A percentile compares a stretch with the other conserved stretches of the same genome.
These are phyloP conservation scores for Artemisia argyi DNA, from an alignment of 129 eudicot species.

Conservation along the genomic window DNA sequence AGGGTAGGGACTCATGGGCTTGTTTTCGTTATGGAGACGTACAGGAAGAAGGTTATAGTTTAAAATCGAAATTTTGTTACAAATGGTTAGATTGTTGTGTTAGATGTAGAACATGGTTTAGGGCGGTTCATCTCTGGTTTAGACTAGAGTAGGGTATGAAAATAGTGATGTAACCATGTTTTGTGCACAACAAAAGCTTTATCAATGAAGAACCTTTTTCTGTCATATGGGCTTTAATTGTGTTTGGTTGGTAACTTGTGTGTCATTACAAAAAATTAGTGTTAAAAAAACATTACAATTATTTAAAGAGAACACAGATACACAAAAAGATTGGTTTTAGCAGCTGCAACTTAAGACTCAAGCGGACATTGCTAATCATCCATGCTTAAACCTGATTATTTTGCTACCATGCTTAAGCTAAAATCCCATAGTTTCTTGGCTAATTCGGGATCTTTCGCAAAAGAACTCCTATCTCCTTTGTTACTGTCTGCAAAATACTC, in stretches of 20 bases:
- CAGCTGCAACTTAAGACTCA: constrained; percentile 1
- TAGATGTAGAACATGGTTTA: not conserved
- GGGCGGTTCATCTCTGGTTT: too few relatives aligned
- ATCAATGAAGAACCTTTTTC: constrained; percentile 19
- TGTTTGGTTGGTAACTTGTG: not conserved
- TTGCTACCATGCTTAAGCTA: constrained; percentile 58
- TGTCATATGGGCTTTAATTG: constrained; percentile 1
- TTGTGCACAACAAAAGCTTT: constrained; percentile 29
- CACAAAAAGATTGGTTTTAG: not conserved
- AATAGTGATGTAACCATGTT: constrained; percentile 18
- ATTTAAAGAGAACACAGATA: not conserved
- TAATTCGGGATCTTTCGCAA: constrained; percentile 52
- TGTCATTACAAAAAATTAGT: not conserved
- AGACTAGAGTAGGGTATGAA: too few relatives aligned
- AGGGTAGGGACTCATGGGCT: constrained; percentile 21
- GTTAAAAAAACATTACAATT: not conserved
- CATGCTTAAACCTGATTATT: not conserved
- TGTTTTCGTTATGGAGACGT: not conserved
- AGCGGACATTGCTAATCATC: not conserved
- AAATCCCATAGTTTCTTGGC: constrained; percentile 86
- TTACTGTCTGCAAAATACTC: constrained; percentile 75
- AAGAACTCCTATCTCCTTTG: constrained; percentile 35
- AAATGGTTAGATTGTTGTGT: not conserved
- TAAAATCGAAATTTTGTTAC: too few relatives aligned
- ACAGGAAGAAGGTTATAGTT: too few relatives aligned